These are phyloP conservation scores for Harringtonia lauricola DNA, from an alignment of 2,329 filamentous ascomycete genomes.

Conservation along the genomic window DNA sequence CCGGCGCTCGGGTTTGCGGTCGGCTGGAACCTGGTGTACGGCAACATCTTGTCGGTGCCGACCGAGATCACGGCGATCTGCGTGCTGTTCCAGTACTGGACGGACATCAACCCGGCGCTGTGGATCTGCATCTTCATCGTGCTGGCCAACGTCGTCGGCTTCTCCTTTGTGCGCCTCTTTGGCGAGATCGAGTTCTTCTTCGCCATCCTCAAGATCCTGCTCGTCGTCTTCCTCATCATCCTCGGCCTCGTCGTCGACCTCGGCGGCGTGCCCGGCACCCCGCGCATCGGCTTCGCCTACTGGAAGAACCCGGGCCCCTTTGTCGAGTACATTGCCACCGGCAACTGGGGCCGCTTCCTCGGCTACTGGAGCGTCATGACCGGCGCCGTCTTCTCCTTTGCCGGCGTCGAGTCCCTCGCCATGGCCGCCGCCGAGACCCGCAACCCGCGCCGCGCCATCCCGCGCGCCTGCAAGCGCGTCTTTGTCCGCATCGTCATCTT, in stretches of 20 bases:
- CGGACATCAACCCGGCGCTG: slow-evolving; percentile 25
- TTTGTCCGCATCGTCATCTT: slow-evolving; percentile 65
- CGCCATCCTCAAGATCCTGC: slow-evolving; percentile 47
- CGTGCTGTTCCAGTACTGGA: slow-evolving; percentile 51
- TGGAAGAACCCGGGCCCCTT: slow-evolving; percentile 38
- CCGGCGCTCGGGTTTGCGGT: slow-evolving; percentile 35
- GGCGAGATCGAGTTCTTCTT: slow-evolving; percentile 54
- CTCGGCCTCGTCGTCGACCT: slow-evolving; percentile 44
- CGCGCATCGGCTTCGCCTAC: slow-evolving; percentile 37
- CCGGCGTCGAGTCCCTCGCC: slow-evolving; percentile 40
- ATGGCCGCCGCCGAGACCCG: slow-evolving; percentile 52
- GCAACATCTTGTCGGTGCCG: slow-evolving; percentile 35
- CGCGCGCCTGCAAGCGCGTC: slow-evolving; percentile 60
- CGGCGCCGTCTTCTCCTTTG: slow-evolving; percentile 50
- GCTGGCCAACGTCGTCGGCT: slow-evolving; percentile 41
- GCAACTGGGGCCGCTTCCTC: slow-evolving; percentile 41
- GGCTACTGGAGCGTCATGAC: slow-evolving; percentile 47
- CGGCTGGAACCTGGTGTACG: slow-evolving; percentile 40
- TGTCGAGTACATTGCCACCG: slow-evolving; percentile 32
- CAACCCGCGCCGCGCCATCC: slow-evolving; percentile 62
- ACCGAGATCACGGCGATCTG: slow-evolving; percentile 47
- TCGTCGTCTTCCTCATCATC: slow-evolving; percentile 46
- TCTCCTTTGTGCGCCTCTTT: slow-evolving; percentile 42
- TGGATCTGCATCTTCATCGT: slow-evolving; percentile 36
- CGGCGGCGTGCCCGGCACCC: slow-evolving; percentile 39